Evolutionary conservation across 495 filamentous ascomycete genomes (phyloP).

Genomic region (Paragyromitra xinjiangensis): DNA sequence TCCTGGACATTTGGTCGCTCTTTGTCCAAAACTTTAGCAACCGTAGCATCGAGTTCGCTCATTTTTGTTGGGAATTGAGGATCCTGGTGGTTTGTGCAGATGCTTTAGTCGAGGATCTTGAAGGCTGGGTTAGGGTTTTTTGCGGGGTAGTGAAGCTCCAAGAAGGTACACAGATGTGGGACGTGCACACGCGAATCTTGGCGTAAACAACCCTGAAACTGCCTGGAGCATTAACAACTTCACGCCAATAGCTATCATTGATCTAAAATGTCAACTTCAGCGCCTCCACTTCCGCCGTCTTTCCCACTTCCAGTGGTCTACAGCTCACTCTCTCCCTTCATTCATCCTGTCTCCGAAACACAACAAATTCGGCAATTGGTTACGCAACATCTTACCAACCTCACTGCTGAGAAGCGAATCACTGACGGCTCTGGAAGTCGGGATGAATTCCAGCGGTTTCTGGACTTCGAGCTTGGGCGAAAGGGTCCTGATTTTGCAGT

Average conservation of each 20-base stretch:
- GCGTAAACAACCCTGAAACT: conserved; percentile 16
- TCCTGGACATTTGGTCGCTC: conserved; percentile 58
- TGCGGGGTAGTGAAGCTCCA: conserved; percentile 32
- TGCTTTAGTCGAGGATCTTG: neutral
- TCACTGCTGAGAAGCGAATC: conserved; percentile 52
- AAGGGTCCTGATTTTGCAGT: conserved; percentile 6
- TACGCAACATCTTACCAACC: conserved; percentile 48
- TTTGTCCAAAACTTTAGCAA: conserved; percentile 54
- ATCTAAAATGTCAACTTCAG: conserved; percentile 37
- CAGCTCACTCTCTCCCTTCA: conserved; percentile 40
- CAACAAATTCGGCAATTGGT: conserved; percentile 50
- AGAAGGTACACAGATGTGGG: neutral
- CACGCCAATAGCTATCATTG: neutral
- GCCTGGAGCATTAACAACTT: neutral
- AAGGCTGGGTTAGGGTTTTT: conserved; percentile 45
- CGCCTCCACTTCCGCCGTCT: conserved; percentile 26
- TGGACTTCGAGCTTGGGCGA: conserved; percentile 53
- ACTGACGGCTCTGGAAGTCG: conserved; percentile 47
- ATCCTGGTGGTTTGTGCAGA: neutral
- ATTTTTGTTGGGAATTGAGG: conserved; percentile 36
- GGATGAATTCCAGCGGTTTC: conserved; percentile 55
- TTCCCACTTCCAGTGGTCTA: conserved; percentile 54
- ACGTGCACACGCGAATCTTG: conserved; percentile 36
- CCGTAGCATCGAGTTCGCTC: conserved; percentile 52
- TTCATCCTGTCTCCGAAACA: conserved; percentile 42